These are phyloP conservation scores for Xylaria sp. DNA, from an alignment of 2,329 filamentous ascomycete species.

Conservation along the genomic window DNA sequence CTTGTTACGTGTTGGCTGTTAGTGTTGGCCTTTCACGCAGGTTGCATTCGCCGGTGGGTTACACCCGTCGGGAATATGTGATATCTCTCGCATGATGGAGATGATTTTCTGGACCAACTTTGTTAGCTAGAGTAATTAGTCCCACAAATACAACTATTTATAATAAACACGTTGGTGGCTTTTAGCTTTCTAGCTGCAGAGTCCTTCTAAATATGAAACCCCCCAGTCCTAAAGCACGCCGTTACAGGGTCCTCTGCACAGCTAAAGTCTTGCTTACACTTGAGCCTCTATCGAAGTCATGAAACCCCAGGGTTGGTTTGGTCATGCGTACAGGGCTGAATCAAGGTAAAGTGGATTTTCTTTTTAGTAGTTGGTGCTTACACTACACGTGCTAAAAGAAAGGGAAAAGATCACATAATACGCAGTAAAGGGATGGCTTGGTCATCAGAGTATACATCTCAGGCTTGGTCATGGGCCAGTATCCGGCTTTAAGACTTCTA, in stretches of 20 bases:
- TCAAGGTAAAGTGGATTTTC: not conserved
- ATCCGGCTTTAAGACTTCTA: not conserved
- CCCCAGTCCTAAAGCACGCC: not conserved
- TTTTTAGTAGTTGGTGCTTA: not conserved
- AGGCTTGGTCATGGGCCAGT: not conserved
- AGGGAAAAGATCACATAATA: not conserved
- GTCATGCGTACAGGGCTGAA: not conserved
- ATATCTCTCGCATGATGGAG: slow-evolving; percentile 37
- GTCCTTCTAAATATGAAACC: not conserved
- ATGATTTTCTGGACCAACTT: slow-evolving; percentile 38
- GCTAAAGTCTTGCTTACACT: not conserved
- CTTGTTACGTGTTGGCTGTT: slow-evolving; percentile 23
- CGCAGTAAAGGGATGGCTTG: not conserved
- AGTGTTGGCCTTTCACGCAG: slow-evolving; percentile 21
- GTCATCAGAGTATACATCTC: not conserved
- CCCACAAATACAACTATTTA: slow-evolving; percentile 29
- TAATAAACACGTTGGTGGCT: not conserved
- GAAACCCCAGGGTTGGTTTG: no score
- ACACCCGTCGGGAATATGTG: slow-evolving; percentile 15
- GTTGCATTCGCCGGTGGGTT: slow-evolving; percentile 20
- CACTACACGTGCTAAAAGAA: not conserved
- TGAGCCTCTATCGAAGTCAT: not conserved
- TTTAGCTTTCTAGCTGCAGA: not conserved
- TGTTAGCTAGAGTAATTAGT: slow-evolving; percentile 33
- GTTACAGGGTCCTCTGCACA: not conserved